These are phyloP conservation scores for Schoenoplectus triqueter DNA, from an alignment of 202 grass and related monocot species.

Conservation along the genomic window DNA sequence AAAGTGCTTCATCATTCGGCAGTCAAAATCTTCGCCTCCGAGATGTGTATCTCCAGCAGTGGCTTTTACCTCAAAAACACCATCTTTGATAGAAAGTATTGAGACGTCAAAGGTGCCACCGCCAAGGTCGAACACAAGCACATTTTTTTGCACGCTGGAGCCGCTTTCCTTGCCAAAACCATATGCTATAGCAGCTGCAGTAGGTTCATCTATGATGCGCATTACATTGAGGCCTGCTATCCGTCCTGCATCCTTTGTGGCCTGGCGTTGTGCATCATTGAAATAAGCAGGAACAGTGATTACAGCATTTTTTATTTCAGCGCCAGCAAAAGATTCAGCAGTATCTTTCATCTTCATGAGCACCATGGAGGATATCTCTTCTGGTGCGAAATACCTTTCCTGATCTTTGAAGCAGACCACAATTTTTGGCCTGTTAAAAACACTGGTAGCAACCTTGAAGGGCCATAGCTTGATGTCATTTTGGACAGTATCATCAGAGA, in stretches of 20 bases:
- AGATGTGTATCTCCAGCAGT: conserved; percentile 9
- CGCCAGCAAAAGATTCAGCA: not conserved
- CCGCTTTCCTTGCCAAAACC: not conserved
- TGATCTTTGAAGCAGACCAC: not conserved
- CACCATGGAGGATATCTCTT: not conserved
- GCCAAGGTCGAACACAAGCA: not conserved
- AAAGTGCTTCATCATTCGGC: not conserved
- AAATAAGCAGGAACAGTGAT: conserved; percentile 3
- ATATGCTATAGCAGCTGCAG: conserved; percentile 10
- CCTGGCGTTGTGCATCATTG: conserved; percentile 13
- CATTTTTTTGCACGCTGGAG: not conserved
- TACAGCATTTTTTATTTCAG: not conserved
- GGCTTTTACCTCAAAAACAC: conserved; percentile 5
- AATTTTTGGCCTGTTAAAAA: not conserved
- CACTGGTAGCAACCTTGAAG: not conserved
- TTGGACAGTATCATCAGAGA: not conserved
- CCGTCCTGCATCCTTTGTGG: conserved; percentile 1
- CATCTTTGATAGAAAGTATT: not conserved
- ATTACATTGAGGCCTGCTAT: not conserved
- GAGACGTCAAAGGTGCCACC: not conserved
- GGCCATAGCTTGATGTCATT: not conserved
- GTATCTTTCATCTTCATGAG: not conserved
- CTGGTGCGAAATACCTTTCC: not conserved
- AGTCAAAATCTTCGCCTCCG: not conserved
- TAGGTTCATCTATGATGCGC: not conserved